Evolutionary conservation across 2,329 filamentous ascomycete species (phyloP).

Genomic region (Berkeleyomyces basicola): DNA sequence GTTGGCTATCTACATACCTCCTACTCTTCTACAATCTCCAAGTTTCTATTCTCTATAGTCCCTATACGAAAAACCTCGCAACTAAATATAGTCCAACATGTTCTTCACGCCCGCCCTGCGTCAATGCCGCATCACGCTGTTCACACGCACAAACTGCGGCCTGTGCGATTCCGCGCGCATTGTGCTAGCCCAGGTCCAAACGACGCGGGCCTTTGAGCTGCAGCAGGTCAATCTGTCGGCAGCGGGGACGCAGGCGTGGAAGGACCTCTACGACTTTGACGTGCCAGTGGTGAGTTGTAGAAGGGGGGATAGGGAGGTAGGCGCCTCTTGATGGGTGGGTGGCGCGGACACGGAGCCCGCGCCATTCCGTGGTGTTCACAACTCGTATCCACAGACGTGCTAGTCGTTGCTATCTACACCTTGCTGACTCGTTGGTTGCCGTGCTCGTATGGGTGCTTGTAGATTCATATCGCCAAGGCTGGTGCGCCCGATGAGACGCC

Average conservation of each 20-base stretch:
- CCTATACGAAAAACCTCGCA: not conserved
- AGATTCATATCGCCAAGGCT: slow-evolving; percentile 48
- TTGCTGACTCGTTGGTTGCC: not conserved
- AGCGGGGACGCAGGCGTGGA: slow-evolving; percentile 47
- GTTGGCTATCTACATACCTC: too few relatives aligned
- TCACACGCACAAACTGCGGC: slow-evolving; percentile 55
- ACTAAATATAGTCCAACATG: slow-evolving; percentile 24
- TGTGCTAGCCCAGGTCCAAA: slow-evolving; percentile 35
- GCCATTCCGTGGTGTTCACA: not conserved
- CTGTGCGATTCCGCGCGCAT: slow-evolving; percentile 53
- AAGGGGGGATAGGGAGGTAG: not conserved
- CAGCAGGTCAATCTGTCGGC: slow-evolving; percentile 54
- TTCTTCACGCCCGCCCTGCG: slow-evolving; percentile 32
- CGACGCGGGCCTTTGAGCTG: slow-evolving; percentile 46
- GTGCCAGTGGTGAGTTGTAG: slow-evolving; percentile 51
- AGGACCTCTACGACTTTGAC: slow-evolving; percentile 62
- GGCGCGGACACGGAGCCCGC: not conserved
- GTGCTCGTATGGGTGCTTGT: not conserved
- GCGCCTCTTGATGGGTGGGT: not conserved
- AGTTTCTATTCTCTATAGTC: not conserved
- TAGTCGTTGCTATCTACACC: not conserved
- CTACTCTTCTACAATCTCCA: not conserved
- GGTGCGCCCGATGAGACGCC: slow-evolving; percentile 34
- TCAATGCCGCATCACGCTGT: slow-evolving; percentile 53
- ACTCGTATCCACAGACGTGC: not conserved